Conservation (phyloP, 441 rosid genomes). For the Pelargonium cotyledonis region DNA sequence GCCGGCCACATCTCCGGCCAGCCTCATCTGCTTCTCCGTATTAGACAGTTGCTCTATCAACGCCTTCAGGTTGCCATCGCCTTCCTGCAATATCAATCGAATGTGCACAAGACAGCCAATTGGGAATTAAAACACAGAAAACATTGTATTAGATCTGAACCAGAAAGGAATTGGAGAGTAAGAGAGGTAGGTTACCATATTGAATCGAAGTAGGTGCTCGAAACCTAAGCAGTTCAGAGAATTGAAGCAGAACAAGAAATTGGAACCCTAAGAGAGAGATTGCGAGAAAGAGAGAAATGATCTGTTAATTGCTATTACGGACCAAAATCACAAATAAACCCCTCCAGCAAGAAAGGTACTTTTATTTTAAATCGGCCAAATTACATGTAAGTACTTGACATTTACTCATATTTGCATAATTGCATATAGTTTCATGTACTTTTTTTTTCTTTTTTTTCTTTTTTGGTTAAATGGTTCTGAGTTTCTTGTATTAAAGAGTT, state of each 20-base stretch:
- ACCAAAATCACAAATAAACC: background rate
- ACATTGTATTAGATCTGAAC: background rate
- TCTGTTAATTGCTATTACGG: no score
- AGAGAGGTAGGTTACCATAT: background rate
- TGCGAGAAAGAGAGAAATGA: background rate
- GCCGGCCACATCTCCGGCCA: conserved; percentile 74
- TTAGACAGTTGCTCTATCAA: conserved; percentile 72
- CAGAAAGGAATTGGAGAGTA: background rate
- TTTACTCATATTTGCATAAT: no score
- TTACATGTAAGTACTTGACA: no score
- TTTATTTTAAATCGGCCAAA: no score
- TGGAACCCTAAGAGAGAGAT: background rate
- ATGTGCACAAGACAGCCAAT: background rate
- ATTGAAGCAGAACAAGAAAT: background rate
- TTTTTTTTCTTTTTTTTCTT: no score
- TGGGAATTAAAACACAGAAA: background rate
- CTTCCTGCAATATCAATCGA: conserved; percentile 25
- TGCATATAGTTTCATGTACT: no score
- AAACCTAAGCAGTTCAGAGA: background rate
- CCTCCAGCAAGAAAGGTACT: background rate
- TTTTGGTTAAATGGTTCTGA: no score
- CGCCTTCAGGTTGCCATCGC: conserved; percentile 50
- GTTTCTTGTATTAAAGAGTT: no score
- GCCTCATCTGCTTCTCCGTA: conserved; percentile 89
- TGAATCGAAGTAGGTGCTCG: background rate